phyloP scores from a whole-genome alignment of 2,329 filamentous ascomycete species.

The Sclerotinia minor region DNA sequence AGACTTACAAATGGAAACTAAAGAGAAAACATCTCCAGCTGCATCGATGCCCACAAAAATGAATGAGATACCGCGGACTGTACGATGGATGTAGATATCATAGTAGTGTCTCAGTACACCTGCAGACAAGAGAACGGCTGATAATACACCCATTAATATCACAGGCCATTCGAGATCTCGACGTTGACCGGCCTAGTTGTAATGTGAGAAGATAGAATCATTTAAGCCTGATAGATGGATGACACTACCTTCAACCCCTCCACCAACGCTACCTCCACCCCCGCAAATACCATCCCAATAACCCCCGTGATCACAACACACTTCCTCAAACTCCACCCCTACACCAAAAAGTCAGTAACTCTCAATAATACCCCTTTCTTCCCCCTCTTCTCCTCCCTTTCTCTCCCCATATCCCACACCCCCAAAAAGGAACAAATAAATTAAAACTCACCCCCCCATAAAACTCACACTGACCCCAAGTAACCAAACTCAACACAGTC shows the following conservation, averaged over 20 bases:
- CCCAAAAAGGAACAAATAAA: not conserved
- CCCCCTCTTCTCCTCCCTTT: not conserved
- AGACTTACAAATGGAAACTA: slow-evolving; percentile 56
- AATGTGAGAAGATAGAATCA: too few species aligned
- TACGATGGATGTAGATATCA: slow-evolving; percentile 66
- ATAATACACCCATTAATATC: slow-evolving; percentile 65
- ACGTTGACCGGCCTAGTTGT: slow-evolving; percentile 42
- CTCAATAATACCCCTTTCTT: too few species aligned
- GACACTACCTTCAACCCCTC: slow-evolving; percentile 48
- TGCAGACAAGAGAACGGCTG: slow-evolving; percentile 61
- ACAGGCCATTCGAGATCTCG: slow-evolving; percentile 57
- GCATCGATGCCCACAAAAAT: slow-evolving; percentile 71
- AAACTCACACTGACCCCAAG: slow-evolving; percentile 41
- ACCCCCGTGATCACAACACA: slow-evolving; percentile 52
- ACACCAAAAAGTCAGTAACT: not conserved
- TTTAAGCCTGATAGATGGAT: not conserved
- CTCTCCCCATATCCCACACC: not conserved
- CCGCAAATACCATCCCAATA: slow-evolving; percentile 58
- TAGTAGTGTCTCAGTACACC: slow-evolving; percentile 69
- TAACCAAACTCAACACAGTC: slow-evolving; percentile 41
- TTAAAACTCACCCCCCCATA: slow-evolving; percentile 49
- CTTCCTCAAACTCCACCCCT: slow-evolving; percentile 55
- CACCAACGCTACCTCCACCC: slow-evolving; percentile 59
- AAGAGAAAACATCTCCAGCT: slow-evolving; percentile 65
- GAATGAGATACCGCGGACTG: slow-evolving; percentile 70